Conservation (phyloP, 371 early-diverging fungal species). For the Syncephalastrum contaminatum region DNA sequence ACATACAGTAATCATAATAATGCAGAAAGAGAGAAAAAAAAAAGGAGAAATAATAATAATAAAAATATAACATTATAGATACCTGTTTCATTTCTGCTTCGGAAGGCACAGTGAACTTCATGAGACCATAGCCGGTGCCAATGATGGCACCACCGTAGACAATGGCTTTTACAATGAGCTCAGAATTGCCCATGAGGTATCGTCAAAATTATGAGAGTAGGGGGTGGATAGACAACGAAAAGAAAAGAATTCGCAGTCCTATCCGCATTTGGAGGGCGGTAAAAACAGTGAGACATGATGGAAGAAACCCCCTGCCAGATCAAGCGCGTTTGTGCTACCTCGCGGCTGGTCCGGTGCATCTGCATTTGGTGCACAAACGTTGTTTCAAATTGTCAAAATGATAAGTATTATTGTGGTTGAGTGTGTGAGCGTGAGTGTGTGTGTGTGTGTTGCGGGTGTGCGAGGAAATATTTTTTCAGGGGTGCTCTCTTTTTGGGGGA, state of each 20-base stretch:
- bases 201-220: neutral
- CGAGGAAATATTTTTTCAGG: neutral
- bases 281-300: neutral
- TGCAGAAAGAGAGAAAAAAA: neutral
- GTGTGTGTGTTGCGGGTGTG: neutral
- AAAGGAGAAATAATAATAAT: constrained; percentile 2
- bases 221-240: no score
- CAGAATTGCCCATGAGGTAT: constrained; percentile 27
- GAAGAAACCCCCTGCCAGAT: neutral
- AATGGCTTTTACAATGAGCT: constrained; percentile 29
- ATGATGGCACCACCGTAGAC: constrained; percentile 42
- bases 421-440: no score
- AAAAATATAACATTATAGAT: neutral
- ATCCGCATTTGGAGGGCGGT: no score
- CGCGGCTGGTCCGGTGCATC: no score
- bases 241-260: no score
- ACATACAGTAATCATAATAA: no score
- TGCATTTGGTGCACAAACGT: no score
- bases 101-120: constrained; percentile 49
- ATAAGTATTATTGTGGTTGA: neutral
- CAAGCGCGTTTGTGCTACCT: no score
- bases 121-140: constrained; percentile 41
- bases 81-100: constrained; percentile 45
- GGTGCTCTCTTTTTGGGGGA: neutral
- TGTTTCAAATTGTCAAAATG: no score